Conservation (phyloP, 176 grass and related monocot genomes). For the Ananas comosus region DNA sequence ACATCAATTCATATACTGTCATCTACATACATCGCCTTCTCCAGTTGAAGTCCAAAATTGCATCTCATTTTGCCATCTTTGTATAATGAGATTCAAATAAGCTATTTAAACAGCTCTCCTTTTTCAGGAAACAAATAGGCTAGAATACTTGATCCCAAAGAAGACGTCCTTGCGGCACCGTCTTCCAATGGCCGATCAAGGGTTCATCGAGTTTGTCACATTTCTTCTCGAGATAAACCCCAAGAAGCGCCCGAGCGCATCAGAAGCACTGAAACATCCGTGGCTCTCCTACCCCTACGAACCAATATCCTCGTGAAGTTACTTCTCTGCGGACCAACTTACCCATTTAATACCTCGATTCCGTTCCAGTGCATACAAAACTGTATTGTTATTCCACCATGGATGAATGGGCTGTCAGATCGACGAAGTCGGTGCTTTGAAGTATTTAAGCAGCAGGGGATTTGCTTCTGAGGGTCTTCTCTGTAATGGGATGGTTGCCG, state of each 20-base stretch:
- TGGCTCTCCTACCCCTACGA: constrained; percentile 99
- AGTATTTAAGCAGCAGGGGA: background rate
- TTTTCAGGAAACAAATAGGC: constrained; percentile 84
- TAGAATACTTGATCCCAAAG: constrained; percentile 93
- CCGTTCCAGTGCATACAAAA: background rate
- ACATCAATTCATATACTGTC: too few relatives aligned
- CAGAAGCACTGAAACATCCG: constrained; percentile 85
- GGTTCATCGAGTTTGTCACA: constrained; percentile 82
- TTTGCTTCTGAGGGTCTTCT: constrained; percentile 3
- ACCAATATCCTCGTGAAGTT: constrained; percentile 83
- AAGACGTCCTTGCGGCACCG: constrained; percentile 80
- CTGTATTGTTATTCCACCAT: background rate
- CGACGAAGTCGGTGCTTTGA: background rate
- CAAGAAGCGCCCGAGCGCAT: constrained; percentile 81
- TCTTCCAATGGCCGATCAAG: constrained; percentile 88
- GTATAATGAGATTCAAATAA: background rate
- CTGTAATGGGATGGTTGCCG: background rate
- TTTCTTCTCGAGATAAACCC: constrained; percentile 91
- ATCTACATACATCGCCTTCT: too few relatives aligned
- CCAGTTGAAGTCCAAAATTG: background rate
- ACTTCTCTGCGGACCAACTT: background rate
- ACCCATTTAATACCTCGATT: background rate
- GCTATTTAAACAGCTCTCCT: background rate
- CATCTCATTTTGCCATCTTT: background rate
- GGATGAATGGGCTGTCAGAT: background rate